phyloP scores from a whole-genome alignment of 2,329 filamentous ascomycete genomes.

The Dendryphion nanum region DNA sequence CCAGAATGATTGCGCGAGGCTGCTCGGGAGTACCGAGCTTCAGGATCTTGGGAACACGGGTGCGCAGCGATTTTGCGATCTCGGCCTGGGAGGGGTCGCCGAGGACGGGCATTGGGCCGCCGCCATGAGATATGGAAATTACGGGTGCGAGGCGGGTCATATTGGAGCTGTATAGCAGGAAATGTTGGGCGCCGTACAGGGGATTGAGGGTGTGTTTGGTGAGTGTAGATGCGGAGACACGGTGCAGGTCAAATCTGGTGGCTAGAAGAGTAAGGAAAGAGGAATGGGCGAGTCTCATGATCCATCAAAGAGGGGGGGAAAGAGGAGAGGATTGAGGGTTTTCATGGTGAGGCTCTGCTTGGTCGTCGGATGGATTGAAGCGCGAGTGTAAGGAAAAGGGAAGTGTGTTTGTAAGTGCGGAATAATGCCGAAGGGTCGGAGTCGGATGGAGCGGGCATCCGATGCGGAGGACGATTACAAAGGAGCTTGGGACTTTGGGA shows the following conservation, averaged over 20 bases:
- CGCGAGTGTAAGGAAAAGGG: no score
- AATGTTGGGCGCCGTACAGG: slow-evolving; percentile 23
- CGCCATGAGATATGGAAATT: slow-evolving; percentile 41
- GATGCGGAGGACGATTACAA: no score
- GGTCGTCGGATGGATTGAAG: no score
- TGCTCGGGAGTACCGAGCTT: slow-evolving; percentile 52
- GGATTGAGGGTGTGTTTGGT: slow-evolving; percentile 14
- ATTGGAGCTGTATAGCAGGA: slow-evolving; percentile 15
- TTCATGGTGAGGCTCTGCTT: no score
- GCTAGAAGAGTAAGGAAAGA: slow-evolving; percentile 4
- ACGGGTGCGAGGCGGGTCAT: slow-evolving; percentile 40
- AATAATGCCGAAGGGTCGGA: no score
- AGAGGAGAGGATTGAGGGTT: no score
- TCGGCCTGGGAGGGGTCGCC: slow-evolving; percentile 53
- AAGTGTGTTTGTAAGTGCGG: no score
- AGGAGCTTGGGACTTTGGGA: no score
- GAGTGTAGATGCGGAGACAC: not conserved
- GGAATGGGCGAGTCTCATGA: slow-evolving; percentile 10
- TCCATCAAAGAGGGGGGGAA: slow-evolving; percentile 13
- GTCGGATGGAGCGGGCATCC: no score
- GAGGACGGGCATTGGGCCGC: slow-evolving; percentile 58
- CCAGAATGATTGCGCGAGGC: slow-evolving; percentile 54
- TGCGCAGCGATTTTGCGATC: slow-evolving; percentile 54
- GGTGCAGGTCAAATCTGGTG: no score
- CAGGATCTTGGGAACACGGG: slow-evolving; percentile 56